Conservation (phyloP, 202 grass and related monocot genomes). For the Schoenoplectus tabernaemontani region DNA sequence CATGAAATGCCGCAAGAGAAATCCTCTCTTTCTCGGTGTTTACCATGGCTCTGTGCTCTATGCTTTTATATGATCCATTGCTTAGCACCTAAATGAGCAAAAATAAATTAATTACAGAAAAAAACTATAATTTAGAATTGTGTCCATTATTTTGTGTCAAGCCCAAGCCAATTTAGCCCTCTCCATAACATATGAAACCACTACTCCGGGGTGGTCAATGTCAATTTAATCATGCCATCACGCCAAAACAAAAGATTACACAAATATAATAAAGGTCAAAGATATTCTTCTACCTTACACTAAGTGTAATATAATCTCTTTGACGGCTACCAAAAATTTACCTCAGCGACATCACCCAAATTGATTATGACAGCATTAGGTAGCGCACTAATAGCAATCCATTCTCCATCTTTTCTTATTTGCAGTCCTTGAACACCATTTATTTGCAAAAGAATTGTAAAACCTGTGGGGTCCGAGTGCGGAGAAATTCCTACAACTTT, state of each 20-base stretch:
- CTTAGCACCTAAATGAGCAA: slow-evolving; percentile 27
- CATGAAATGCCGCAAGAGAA: slow-evolving; percentile 23
- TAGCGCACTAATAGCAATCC: slow-evolving; percentile 27
- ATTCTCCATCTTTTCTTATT: slow-evolving; percentile 40
- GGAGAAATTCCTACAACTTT: slow-evolving; percentile 51
- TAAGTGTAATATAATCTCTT: no score
- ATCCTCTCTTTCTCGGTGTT: slow-evolving; percentile 27
- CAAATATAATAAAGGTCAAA: no score
- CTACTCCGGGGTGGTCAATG: no score
- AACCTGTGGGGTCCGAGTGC: slow-evolving; percentile 34
- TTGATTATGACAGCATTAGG: slow-evolving; percentile 42
- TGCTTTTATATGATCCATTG: slow-evolving; percentile 32
- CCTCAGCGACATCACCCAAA: slow-evolving; percentile 55
- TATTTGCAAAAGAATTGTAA: slow-evolving; percentile 43
- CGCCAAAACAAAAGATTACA: no score
- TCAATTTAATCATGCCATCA: no score
- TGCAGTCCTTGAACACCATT: slow-evolving; percentile 58
- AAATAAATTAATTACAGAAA: background rate
- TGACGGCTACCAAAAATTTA: no score
- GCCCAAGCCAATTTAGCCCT: no score
- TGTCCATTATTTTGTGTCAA: no score
- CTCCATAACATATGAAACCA: no score
- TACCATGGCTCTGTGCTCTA: slow-evolving; percentile 31
- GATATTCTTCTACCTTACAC: no score
- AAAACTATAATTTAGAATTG: no score